Conservation (phyloP, 805 yeast genomes). For the Saccharomycopsis lassenensis region DNA sequence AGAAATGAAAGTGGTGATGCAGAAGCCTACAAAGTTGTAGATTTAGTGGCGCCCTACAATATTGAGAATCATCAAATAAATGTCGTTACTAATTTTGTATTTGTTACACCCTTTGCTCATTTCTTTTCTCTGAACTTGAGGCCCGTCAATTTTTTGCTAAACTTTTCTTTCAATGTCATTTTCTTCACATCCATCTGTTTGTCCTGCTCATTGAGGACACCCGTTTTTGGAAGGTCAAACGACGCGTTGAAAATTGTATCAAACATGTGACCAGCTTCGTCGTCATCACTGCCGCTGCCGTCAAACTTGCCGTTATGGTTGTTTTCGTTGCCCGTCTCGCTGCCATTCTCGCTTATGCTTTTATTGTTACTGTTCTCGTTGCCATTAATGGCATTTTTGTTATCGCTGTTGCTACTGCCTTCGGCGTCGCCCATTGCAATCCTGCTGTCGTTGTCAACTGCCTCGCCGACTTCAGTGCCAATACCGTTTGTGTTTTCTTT, state of each 20-base stretch:
- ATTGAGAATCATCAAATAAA: neutral
- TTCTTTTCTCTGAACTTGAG: conserved; percentile 3
- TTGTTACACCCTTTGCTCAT: neutral
- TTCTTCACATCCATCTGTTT: conserved; percentile 7
- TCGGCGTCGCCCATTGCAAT: too few species aligned
- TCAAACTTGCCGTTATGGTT: too few species aligned
- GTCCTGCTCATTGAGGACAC: conserved; percentile 10
- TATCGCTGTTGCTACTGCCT: too few species aligned
- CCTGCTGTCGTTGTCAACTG: conserved; percentile 1
- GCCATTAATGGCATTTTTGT: too few species aligned
- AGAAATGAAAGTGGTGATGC: conserved; percentile 24
- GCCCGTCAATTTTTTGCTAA: conserved; percentile 22
- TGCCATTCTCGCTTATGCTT: too few species aligned
- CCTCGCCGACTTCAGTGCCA: conserved; percentile 5
- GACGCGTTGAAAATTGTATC: too few species aligned
- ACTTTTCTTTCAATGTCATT: conserved; percentile 14
- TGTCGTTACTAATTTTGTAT: neutral
- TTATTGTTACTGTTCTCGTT: too few species aligned
- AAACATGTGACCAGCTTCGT: too few species aligned
- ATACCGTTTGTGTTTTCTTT: too few species aligned
- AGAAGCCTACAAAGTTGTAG: conserved; percentile 29
- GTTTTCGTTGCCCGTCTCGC: too few species aligned
- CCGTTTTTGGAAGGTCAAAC: too few species aligned
- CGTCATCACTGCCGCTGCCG: too few species aligned
- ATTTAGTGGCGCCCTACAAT: conserved; percentile 11